These are phyloP conservation scores for Avena insularis DNA, from an alignment of 176 grass and related monocot genomes.

Conservation along the genomic window DNA sequence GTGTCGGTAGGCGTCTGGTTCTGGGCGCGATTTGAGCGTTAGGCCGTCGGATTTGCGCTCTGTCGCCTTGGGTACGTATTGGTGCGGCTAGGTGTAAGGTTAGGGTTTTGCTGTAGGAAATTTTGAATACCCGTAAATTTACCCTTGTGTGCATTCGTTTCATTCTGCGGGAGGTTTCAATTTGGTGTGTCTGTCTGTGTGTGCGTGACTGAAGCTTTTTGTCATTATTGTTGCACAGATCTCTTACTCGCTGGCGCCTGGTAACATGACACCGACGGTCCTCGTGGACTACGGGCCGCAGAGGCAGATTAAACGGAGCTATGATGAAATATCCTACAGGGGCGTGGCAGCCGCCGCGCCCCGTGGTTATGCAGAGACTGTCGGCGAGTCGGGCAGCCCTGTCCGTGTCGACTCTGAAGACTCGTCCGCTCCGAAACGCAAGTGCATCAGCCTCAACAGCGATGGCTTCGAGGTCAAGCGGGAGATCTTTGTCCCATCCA, in stretches of 20 bases:
- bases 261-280: constrained; percentile 67
- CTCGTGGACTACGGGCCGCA: constrained; percentile 60
- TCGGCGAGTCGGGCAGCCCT: constrained; percentile 67
- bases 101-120: constrained; percentile 39
- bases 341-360: not conserved
- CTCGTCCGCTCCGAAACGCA: constrained; percentile 71
- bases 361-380: constrained; percentile 42
- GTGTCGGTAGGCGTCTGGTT: constrained; percentile 8
- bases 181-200: not conserved
- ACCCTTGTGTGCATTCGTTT: not conserved
- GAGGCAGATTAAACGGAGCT: constrained; percentile 55
- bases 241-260: constrained; percentile 49
- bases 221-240: constrained; percentile 37
- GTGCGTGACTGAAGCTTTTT: constrained; percentile 16
- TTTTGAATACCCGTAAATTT: not conserved
- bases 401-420: constrained; percentile 70
- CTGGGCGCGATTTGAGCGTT: not conserved
- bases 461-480: constrained; percentile 63
- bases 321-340: constrained; percentile 47
- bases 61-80: not conserved
- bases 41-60: not conserved
- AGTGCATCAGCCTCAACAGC: constrained; percentile 79
- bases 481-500: constrained; percentile 62
- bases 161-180: not conserved
- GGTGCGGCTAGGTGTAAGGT: not conserved